Base-by-base conservation (phyloP, 352 stramenopile species). In the Pythium coloratum region DNA sequence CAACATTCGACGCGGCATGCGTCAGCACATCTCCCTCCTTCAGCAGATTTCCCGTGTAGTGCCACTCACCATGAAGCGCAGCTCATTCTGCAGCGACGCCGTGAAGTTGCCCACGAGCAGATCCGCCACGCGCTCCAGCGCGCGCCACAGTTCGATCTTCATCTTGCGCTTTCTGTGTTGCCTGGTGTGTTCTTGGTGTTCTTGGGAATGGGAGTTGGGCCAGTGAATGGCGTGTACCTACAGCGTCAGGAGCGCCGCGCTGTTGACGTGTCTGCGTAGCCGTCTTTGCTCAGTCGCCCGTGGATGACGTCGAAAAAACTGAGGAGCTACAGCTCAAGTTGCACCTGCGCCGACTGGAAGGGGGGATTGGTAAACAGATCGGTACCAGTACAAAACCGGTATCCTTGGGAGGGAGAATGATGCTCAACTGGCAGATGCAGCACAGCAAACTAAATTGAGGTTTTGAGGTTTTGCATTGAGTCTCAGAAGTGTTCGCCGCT, bases 81-180 rank as follows among this genome's bases (percentile, higher is more conserved):
- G 72, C 58, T 95, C 86, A 60, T 95, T 95, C 72, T 95, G 82
- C 68, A 95, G 89, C 12, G 86, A 92, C 33, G 81, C 83, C 0
- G 78, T 83, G 64, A 95, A 95, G 78, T 92, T 92, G 49, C 80
- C 82, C 24, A 95, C 86, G 49, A 95, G 61, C 58, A 95, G 75
- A 61, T 91, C 75, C 38, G 84, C 86, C 40, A 95, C 76, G 59
- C 75, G 72, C 69, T 91, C 80, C 13, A 93, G 60, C 54, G 67
- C 81, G 33, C 76, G 78, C 66, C 81, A 68, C 69, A 91, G 46
- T 70, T 82, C 81, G 2, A 77, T 63, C 78, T 91, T 91, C 82
- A 93, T 93, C 12, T 24, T 53, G 30, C 7, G 38, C 9, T 8
- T 47, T 10, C 13, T 64, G 16, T 47, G 14, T 10, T 62, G 44